phyloP scores from a whole-genome alignment of 495 filamentous ascomycete genomes.

The Hypomontagnella monticulosa region DNA sequence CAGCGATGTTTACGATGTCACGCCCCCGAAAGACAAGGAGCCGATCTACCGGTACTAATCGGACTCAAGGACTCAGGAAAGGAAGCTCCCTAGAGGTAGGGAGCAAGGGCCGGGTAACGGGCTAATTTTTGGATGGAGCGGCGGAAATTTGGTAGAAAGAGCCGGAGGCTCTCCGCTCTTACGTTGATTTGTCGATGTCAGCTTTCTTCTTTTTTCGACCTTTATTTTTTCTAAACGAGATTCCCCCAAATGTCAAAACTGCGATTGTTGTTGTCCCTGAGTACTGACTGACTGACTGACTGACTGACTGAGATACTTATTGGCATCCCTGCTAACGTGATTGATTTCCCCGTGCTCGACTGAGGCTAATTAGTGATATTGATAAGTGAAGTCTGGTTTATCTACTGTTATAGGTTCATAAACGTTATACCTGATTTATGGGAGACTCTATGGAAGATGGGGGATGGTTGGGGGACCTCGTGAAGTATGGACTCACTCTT shows the following conservation, averaged over 20 bases:
- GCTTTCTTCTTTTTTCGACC: constrained; percentile 12
- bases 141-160: constrained; percentile 13
- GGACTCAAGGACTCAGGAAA: neutral
- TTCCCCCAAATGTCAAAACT: constrained; percentile 35
- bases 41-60: constrained; percentile 52
- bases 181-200: constrained; percentile 20
- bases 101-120: neutral
- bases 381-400: no score
- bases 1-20: constrained; percentile 31
- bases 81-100: neutral
- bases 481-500: no score
- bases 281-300: no score
- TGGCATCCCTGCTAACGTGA: no score
- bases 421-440: no score
- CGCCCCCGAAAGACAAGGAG: constrained; percentile 43
- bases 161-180: neutral
- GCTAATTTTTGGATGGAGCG: constrained; percentile 6
- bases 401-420: no score
- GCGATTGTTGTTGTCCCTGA: constrained; percentile 10
- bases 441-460: no score
- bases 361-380: no score
- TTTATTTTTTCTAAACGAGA: constrained; percentile 28
- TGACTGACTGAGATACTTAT: neutral
- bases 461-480: no score
- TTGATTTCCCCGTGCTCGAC: no score